A percentile compares a stretch with the other conserved stretches of the same genome.
phyloP scores from a whole-genome alignment of 345 rosid species.

The Cochlearia excelsa region DNA sequence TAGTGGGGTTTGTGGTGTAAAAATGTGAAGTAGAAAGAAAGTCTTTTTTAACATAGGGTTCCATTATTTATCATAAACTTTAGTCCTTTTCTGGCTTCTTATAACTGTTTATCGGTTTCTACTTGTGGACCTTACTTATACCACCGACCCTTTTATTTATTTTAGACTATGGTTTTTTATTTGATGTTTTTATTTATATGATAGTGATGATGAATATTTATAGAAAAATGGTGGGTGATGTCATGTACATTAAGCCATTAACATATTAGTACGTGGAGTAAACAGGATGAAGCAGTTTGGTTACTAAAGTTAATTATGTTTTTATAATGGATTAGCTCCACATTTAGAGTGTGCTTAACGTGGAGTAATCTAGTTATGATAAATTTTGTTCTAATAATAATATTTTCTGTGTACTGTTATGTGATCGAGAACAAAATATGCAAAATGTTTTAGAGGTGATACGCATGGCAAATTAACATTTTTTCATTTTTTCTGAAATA shows the following conservation, averaged over 20 bases:
- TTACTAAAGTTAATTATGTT: too few relatives aligned
- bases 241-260: constrained; percentile 2
- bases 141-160: constrained; percentile 29
- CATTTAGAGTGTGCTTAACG: too few relatives aligned
- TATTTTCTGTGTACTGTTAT: too few relatives aligned
- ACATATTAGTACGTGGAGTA: constrained; percentile 3
- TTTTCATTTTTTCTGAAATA: too few relatives aligned
- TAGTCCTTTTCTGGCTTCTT: constrained; percentile 51
- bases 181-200: too few relatives aligned
- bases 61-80: constrained; percentile 46
- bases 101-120: constrained; percentile 49
- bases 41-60: constrained; percentile 55
- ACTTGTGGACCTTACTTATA: constrained; percentile 46
- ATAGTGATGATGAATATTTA: constrained; percentile 6
- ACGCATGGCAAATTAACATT: too few relatives aligned
- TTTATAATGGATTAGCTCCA: too few relatives aligned
- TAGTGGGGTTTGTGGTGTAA: constrained; percentile 18
- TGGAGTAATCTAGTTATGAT: too few relatives aligned
- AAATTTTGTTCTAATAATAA: too few relatives aligned
- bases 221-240: constrained; percentile 7
- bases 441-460: too few relatives aligned
- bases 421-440: too few relatives aligned
- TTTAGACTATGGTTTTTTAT: too few relatives aligned
- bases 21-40: constrained; percentile 23
- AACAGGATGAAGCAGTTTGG: constrained; percentile 11